phyloP scores from a whole-genome alignment of 768 basidiomycete species.

The Podaxis pistillaris region DNA sequence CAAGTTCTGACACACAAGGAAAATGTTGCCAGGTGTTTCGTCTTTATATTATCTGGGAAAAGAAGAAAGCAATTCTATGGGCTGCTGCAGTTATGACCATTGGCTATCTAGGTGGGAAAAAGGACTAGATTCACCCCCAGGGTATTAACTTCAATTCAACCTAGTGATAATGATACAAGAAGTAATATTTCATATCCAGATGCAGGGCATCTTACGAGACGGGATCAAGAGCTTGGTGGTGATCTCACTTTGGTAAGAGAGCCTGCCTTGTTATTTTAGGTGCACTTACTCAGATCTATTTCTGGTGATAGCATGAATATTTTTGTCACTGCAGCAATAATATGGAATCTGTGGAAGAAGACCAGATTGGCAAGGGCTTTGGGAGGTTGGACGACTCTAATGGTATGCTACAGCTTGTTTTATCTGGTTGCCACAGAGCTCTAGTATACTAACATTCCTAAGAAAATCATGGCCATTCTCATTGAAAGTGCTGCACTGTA shows the following conservation, averaged over 20 bases:
- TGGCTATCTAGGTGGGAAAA: background rate
- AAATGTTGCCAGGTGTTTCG: background rate
- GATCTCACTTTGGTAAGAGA: background rate
- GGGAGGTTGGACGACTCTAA: background rate
- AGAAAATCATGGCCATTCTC: conserved; percentile 11
- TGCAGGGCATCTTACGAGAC: background rate
- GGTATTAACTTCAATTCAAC: background rate
- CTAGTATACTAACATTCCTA: background rate
- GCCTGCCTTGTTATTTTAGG: background rate
- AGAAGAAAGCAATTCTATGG: background rate
- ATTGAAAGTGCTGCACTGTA: conserved; percentile 17
- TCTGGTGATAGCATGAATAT: background rate
- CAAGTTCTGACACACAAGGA: background rate
- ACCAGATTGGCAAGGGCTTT: background rate
- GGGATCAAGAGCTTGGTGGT: background rate
- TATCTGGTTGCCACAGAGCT: background rate
- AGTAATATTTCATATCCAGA: background rate
- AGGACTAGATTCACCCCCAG: background rate
- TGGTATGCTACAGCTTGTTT: background rate
- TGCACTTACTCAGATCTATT: background rate
- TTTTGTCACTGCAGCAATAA: background rate
- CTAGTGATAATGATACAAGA: background rate
- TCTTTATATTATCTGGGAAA: conserved; percentile 3
- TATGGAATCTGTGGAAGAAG: background rate
- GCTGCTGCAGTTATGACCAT: background rate